Conservation (phyloP, 768 basidiomycete species). For the Boletus rubroflammeus region DNA sequence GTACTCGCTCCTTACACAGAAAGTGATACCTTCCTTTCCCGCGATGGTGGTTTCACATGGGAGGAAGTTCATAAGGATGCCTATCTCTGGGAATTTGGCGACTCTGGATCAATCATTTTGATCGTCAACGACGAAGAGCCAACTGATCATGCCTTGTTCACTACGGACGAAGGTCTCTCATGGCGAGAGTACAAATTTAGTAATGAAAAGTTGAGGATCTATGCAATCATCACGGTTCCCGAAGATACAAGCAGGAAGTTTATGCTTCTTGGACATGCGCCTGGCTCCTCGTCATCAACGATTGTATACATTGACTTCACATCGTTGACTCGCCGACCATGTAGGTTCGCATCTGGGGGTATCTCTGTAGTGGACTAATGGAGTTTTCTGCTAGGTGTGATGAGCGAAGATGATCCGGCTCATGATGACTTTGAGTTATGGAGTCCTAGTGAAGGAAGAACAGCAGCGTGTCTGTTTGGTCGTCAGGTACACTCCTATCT, state of each 20-base stretch:
- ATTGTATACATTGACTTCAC: conserved; percentile 89
- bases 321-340: conserved; percentile 66
- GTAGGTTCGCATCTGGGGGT: conserved; percentile 44
- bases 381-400: conserved; percentile 47
- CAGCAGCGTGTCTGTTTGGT: conserved; percentile 88
- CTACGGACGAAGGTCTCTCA: conserved; percentile 79
- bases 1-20: conserved; percentile 75
- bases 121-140: conserved; percentile 95
- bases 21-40: conserved; percentile 92
- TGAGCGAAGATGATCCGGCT: conserved; percentile 66
- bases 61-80: conserved; percentile 98
- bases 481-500: conserved; percentile 55
- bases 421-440: conserved; percentile 96
- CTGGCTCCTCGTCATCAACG: conserved; percentile 41
- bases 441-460: conserved; percentile 90
- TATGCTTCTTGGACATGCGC: conserved; percentile 70
- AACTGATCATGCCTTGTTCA: conserved; percentile 85
- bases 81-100: conserved; percentile 96
- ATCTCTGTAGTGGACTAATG: neutral
- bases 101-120: conserved; percentile 90
- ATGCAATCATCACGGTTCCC: conserved; percentile 81
- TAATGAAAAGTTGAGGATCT: conserved; percentile 68
- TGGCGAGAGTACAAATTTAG: conserved; percentile 89
- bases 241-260: conserved; percentile 89
- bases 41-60: conserved; percentile 97